Percentiles rank a stretch among this genome's conserved stretches.
These are phyloP conservation scores for Boletus subcaerulescens DNA, from an alignment of 768 basidiomycete genomes.

Conservation along the genomic window DNA sequence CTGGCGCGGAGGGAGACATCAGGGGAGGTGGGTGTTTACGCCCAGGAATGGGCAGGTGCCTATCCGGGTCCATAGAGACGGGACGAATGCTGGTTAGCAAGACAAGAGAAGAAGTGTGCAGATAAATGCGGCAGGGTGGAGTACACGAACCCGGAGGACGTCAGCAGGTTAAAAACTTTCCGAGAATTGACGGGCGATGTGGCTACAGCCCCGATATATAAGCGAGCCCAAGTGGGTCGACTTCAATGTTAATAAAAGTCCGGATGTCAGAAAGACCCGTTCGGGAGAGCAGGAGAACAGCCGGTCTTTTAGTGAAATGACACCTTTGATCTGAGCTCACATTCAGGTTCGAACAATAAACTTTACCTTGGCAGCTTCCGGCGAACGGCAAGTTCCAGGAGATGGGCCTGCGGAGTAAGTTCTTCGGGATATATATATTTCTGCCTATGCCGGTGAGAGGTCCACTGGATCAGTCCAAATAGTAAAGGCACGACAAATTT, in stretches of 20 bases:
- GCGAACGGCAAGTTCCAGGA: conserved; percentile 28
- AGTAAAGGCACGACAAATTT: conserved; percentile 23
- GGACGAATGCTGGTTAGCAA: conserved; percentile 16
- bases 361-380: conserved; percentile 29
- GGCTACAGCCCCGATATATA: conserved; percentile 29
- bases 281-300: conserved; percentile 24
- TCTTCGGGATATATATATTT: conserved; percentile 14
- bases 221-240: conserved; percentile 29
- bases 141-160: conserved; percentile 23
- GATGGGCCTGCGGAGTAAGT: conserved; percentile 25
- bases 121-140: conserved; percentile 23
- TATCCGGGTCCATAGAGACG: conserved; percentile 36
- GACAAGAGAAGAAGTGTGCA: conserved; percentile 3
- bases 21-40: conserved; percentile 29
- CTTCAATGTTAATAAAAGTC: conserved; percentile 26
- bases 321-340: conserved; percentile 22
- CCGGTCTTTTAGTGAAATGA: conserved; percentile 25
- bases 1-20: conserved; percentile 25
- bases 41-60: conserved; percentile 34
- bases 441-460: conserved; percentile 2
- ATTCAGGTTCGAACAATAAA: conserved; percentile 29
- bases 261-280: conserved; percentile 28
- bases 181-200: conserved; percentile 25
- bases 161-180: conserved; percentile 21
- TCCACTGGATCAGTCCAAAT: conserved; percentile 7